Evolutionary conservation across 148 eudicot genomes (phyloP).

Genomic region (Rhododendron henanense): DNA sequence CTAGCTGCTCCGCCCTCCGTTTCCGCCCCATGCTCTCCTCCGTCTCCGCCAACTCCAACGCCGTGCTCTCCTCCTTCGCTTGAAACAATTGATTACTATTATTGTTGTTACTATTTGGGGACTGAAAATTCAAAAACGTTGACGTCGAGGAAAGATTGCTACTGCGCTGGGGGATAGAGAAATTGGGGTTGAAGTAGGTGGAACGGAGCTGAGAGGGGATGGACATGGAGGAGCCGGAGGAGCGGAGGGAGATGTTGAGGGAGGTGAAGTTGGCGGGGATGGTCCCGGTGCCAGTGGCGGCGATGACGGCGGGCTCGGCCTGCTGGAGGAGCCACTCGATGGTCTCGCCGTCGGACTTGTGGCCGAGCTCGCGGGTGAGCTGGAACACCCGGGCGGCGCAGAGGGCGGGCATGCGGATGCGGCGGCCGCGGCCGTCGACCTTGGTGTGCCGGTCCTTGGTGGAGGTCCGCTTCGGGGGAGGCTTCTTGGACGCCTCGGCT

Average conservation of each 20-base stretch:
- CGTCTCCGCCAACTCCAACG: conserved; percentile 41
- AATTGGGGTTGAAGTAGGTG: conserved; percentile 62
- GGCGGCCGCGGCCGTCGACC: conserved; percentile 94
- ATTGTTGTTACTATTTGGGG: conserved; percentile 17
- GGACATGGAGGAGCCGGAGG: conserved; percentile 86
- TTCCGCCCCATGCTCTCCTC: conserved; percentile 34
- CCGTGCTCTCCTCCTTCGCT: conserved; percentile 37
- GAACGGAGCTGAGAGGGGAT: conserved; percentile 81
- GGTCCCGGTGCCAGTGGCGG: conserved; percentile 98
- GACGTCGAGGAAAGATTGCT: conserved; percentile 37
- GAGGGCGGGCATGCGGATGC: conserved; percentile 94
- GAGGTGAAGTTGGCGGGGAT: conserved; percentile 95
- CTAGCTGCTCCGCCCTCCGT: conserved; percentile 29
- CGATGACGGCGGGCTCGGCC: conserved; percentile 90
- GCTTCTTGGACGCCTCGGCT: conserved; percentile 43
- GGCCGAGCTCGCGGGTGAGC: conserved; percentile 88
- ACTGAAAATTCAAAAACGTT: conserved; percentile 57
- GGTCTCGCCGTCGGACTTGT: conserved; percentile 93
- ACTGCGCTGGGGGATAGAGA: conserved; percentile 46
- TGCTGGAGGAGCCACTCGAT: conserved; percentile 97
- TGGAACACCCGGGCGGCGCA: conserved; percentile 98
- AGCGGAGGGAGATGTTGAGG: conserved; percentile 73
- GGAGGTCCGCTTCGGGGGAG: conserved; percentile 67
- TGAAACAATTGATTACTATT: conserved; percentile 24
- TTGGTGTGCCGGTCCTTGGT: conserved; percentile 95